A percentile compares a stretch with the other conserved stretches of the same genome.
These are phyloP conservation scores for Pseudonitzschia delicatissima DNA, from an alignment of 108 stramenopile species.

Conservation along the genomic window DNA sequence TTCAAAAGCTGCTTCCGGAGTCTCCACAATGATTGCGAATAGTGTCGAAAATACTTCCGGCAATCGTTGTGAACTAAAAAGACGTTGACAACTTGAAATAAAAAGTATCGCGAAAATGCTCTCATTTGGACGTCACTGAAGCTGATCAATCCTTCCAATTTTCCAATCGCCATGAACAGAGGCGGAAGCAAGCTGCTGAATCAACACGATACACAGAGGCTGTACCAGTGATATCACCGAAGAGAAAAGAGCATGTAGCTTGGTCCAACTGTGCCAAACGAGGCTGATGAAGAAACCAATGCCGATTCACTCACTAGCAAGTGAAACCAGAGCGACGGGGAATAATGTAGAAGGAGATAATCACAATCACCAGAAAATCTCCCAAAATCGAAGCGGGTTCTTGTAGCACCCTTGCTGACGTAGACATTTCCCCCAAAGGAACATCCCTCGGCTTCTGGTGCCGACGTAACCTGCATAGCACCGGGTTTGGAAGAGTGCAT, in stretches of 20 bases:
- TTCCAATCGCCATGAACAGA: conserved; percentile 71
- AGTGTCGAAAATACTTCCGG: conserved; percentile 87
- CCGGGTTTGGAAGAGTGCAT: conserved; percentile 90
- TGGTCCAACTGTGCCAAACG: conserved; percentile 74
- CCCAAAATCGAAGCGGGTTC: conserved; percentile 69
- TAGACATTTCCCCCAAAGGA: conserved; percentile 87
- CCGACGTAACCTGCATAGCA: conserved; percentile 77
- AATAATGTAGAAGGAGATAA: conserved; percentile 80
- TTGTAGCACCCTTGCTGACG: conserved; percentile 72
- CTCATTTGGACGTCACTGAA: conserved; percentile 86
- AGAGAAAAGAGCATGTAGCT: conserved; percentile 75
- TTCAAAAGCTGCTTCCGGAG: conserved; percentile 82
- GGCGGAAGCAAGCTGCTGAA: conserved; percentile 87
- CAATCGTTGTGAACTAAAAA: conserved; percentile 92
- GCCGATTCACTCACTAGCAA: conserved; percentile 84
- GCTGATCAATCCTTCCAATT: conserved; percentile 72
- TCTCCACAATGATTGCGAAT: conserved; percentile 79
- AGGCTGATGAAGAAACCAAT: conserved; percentile 71
- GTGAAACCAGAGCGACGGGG: conserved; percentile 82
- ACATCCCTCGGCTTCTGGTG: conserved; percentile 88
- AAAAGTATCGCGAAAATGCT: conserved; percentile 88
- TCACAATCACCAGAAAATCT: conserved; percentile 70
- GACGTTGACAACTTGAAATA: conserved; percentile 86
- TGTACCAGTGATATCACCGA: conserved; percentile 82
- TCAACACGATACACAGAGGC: conserved; percentile 74